Evolutionary conservation across 1,139 yeast species (phyloP).

Genomic region (Arxiozyma heterogenica): DNA sequence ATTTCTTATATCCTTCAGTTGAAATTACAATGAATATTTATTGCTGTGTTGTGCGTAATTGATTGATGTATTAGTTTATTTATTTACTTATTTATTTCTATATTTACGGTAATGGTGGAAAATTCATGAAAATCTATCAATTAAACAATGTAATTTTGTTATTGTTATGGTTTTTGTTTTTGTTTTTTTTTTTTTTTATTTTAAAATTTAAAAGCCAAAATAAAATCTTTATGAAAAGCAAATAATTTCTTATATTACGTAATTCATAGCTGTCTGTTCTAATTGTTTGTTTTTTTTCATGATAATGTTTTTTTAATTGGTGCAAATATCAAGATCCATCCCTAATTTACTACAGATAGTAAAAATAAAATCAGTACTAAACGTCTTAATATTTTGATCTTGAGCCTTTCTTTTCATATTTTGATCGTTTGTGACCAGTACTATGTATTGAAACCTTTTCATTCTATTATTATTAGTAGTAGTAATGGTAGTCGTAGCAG

Average conservation of each 20-base stretch:
- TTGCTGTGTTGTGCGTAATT: too few relatives aligned
- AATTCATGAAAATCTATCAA: too few relatives aligned
- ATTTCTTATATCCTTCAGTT: too few relatives aligned
- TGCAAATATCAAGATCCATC: slow-evolving; percentile 19
- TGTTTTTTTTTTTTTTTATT: too few relatives aligned
- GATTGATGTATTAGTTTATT: too few relatives aligned
- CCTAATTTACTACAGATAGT: slow-evolving; percentile 27
- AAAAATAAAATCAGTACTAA: slow-evolving; percentile 29
- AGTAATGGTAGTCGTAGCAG: not conserved
- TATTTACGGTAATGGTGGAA: too few relatives aligned
- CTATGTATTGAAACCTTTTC: slow-evolving; percentile 44
- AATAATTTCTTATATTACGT: too few relatives aligned
- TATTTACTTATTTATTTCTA: too few relatives aligned
- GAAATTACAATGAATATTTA: too few relatives aligned
- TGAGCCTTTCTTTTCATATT: slow-evolving; percentile 62
- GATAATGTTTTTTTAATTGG: slow-evolving; percentile 13
- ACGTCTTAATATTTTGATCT: slow-evolving; percentile 42
- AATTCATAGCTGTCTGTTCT: not conserved
- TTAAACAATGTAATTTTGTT: too few relatives aligned
- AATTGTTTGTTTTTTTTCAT: too few relatives aligned
- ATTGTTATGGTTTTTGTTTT: too few relatives aligned
- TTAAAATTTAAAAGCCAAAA: not conserved
- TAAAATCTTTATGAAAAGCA: not conserved
- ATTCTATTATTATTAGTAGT: not conserved
- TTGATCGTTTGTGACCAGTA: slow-evolving; percentile 63